Evolutionary conservation across 78 protist genomes (phyloP), one percentile per base, ranked within the genome.

Genomic region (Dictyostelium purpureum): DNA sequence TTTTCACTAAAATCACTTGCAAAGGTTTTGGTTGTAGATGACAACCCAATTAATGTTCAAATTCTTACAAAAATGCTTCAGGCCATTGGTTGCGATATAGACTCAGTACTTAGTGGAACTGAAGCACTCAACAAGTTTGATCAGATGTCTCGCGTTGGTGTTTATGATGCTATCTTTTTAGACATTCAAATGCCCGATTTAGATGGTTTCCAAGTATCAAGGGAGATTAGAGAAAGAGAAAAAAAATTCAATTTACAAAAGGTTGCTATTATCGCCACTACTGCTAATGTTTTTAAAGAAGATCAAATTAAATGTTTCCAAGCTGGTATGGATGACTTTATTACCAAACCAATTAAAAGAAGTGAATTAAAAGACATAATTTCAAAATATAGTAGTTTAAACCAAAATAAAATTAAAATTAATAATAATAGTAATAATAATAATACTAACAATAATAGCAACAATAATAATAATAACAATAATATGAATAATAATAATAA

Each of bases 251-350:
- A 24, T 11, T 2, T 31, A 16, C 63, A 52, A 19, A 83, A 59
- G n/a, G 24, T 47, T 6, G 59, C 78, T 24, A 85, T 85, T 18
- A 59, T 85, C 31, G 94, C 94, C 12, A 81, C 83, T n/a, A 90
- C 94, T 0, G 88, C 94, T 0, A 90, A 77, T 21, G 95, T 91
- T 28, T 43, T 71, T 71, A 40, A 35, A 21, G 93, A 61, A 7
- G 96, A 79, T 10, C 14, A 71, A 69, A 74, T 49, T 28, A 18
- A 63, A 19, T 93, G 95, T 80, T 26, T 88, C 37, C 87, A 40
- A 1, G 31, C 67, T 35, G 96, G 96, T 45, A 96, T 96, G 97
- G 94, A 96, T 70, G 96, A 83, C 24, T 93, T 75, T 77, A 10
- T 96, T 33, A 40, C 93, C 42, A 96, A 96, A 91, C 97, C 97